Conservation (phyloP, 2,329 filamentous ascomycete genomes). For the Botrytis cinerea region DNA sequence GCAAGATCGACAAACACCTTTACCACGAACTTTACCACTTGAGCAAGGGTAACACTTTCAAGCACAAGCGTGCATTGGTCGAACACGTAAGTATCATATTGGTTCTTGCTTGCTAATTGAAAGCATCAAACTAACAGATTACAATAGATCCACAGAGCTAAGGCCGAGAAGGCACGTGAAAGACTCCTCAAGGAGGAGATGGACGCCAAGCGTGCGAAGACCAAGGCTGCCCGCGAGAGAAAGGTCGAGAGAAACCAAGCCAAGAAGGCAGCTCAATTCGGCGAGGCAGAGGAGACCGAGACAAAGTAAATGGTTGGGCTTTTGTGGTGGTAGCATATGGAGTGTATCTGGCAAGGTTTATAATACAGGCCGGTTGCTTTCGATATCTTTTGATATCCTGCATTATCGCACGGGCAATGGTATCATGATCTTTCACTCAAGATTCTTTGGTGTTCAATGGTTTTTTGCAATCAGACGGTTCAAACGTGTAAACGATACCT, state of each 20-base stretch:
- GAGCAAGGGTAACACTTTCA: constrained; percentile 99
- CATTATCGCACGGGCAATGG: constrained; percentile 43
- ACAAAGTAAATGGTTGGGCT: constrained; percentile 40
- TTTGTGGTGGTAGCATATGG: constrained; percentile 41
- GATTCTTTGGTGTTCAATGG: constrained; percentile 26
- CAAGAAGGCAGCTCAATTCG: constrained; percentile 86
- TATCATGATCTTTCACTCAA: constrained; percentile 39
- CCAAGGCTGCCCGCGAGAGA: constrained; percentile 99
- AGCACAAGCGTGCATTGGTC: constrained; percentile 99
- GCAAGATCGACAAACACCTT: constrained; percentile 99
- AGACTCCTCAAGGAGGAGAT: constrained; percentile 97
- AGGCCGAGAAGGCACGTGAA: constrained; percentile 99
- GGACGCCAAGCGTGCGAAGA: constrained; percentile 99
- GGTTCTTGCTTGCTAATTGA: background rate
- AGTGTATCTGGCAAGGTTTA: constrained; percentile 42
- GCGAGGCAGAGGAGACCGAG: constrained; percentile 59
- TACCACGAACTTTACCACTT: constrained; percentile 99
- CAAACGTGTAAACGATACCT: constrained; percentile 22
- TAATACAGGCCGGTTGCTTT: constrained; percentile 42
- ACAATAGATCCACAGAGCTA: constrained; percentile 94
- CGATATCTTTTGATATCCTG: constrained; percentile 39
- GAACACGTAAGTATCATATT: constrained; percentile 86
- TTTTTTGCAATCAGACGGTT: constrained; percentile 25
- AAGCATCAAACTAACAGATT: constrained; percentile 32
- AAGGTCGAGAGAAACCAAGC: constrained; percentile 87